These are phyloP conservation scores for Ogataea populi-albae DNA, from an alignment of 805 yeast genomes.

Conservation along the genomic window DNA sequence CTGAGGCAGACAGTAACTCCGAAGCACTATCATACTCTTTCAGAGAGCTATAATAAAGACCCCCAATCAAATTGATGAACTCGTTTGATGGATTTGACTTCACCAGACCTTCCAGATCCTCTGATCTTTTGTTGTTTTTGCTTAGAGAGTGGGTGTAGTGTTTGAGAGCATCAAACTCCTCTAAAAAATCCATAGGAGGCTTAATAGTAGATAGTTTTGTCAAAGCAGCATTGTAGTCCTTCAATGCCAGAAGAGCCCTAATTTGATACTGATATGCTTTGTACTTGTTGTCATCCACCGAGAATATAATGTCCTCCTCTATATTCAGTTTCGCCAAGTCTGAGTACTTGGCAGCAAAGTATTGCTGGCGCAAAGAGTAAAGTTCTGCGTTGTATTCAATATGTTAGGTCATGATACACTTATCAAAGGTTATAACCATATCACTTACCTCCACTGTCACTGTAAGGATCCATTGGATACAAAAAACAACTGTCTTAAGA, in stretches of 20 bases:
- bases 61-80: slow-evolving; percentile 16
- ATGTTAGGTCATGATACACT: no score
- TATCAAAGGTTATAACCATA: not conserved
- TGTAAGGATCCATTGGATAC: slow-evolving; percentile 26
- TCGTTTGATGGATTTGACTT: slow-evolving; percentile 20
- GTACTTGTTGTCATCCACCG: slow-evolving; percentile 23
- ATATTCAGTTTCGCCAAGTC: slow-evolving; percentile 19
- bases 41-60: slow-evolving; percentile 28
- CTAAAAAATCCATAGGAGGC: slow-evolving; percentile 9
- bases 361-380: slow-evolving; percentile 29
- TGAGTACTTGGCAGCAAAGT: slow-evolving; percentile 26
- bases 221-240: slow-evolving; percentile 18
- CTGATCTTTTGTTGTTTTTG: slow-evolving; percentile 14
- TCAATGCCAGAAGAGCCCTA: slow-evolving; percentile 18
- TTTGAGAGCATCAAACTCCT: slow-evolving; percentile 17
- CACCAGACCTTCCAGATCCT: slow-evolving; percentile 18
- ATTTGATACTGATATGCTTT: slow-evolving; percentile 26
- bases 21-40: slow-evolving; percentile 44
- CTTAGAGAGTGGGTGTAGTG: slow-evolving; percentile 12
- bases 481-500: no score
- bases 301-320: slow-evolving; percentile 26
- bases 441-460: slow-evolving; percentile 25
- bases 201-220: slow-evolving; percentile 8
- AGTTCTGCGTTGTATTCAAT: slow-evolving; percentile 19
- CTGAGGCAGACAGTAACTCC: slow-evolving; percentile 31